Evolutionary conservation across 2,329 filamentous ascomycete species (phyloP).

Genomic region (Xylariaceae sp.): DNA sequence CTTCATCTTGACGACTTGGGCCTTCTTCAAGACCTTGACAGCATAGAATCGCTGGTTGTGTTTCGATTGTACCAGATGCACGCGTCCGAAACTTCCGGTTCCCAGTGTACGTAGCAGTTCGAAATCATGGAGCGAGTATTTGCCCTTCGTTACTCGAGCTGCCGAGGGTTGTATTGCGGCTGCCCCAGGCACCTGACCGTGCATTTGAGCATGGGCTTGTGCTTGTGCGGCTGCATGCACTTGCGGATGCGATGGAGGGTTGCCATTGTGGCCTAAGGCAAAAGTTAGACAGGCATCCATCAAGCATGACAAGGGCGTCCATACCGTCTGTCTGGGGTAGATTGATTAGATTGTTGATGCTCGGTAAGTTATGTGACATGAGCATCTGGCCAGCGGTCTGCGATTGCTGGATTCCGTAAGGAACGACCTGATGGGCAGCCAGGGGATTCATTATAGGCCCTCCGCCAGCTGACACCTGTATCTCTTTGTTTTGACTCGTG

Average conservation of each 20-base stretch:
- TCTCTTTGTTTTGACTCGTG: conserved; percentile 23
- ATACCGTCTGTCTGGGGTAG: conserved; percentile 45
- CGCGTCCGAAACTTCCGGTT: conserved; percentile 93
- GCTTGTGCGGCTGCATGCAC: conserved; percentile 12
- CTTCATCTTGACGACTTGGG: conserved; percentile 99
- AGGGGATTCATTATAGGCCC: conserved; percentile 31
- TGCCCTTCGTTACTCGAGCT: conserved; percentile 80
- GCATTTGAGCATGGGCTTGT: conserved; percentile 25
- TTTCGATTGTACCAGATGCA: conserved; percentile 94
- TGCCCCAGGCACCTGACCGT: conserved; percentile 24
- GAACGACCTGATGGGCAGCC: conserved; percentile 31
- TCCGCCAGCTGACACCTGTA: conserved; percentile 30
- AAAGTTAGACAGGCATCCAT: conserved; percentile 24
- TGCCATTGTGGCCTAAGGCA: conserved; percentile 34
- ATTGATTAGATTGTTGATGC: conserved; percentile 80
- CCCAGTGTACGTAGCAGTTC: conserved; percentile 84
- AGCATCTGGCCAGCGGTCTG: conserved; percentile 29
- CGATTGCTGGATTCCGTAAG: conserved; percentile 41
- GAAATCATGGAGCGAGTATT: conserved; percentile 92
- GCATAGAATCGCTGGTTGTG: conserved; percentile 98
- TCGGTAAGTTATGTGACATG: conserved; percentile 62
- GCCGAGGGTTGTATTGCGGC: conserved; percentile 31
- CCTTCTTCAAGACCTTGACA: conserved; percentile 97
- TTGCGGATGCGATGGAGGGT: conserved; percentile 33
- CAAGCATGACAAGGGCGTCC: conserved; percentile 7